Conservation (phyloP, 192 early-diverging fungal species). For the Backusella tarrabulga region DNA sequence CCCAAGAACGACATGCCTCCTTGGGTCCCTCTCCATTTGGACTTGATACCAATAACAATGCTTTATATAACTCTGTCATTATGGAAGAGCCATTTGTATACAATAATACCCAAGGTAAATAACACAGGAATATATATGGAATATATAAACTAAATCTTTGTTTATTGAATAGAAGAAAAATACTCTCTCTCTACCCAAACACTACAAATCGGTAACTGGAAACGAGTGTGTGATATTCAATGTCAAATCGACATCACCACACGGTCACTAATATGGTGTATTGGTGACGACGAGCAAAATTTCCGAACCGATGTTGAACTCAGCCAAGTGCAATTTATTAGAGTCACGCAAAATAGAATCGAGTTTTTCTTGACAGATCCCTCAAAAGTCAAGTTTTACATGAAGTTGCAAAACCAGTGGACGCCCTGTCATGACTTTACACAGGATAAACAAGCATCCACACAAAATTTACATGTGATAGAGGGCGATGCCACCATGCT, state of each 20-base stretch:
- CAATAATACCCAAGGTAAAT: neutral
- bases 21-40: conserved; percentile 6
- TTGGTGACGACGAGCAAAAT: conserved; percentile 49
- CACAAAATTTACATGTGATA: conserved; percentile 42
- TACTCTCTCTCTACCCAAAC: conserved; percentile 48
- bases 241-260: conserved; percentile 49
- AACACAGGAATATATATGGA: neutral
- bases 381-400: conserved; percentile 47
- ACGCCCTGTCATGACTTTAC: conserved; percentile 63
- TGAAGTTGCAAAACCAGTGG: conserved; percentile 44
- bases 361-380: conserved; percentile 16
- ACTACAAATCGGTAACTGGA: conserved; percentile 62
- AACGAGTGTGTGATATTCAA: conserved; percentile 55
- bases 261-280: conserved; percentile 55
- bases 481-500: conserved; percentile 34
- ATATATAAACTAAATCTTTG: neutral
- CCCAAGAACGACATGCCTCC: conserved; percentile 8
- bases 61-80: neutral
- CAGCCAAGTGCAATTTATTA: conserved; percentile 42
- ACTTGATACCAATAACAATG: neutral
- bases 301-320: conserved; percentile 59
- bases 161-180: neutral
- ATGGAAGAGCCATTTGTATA: conserved; percentile 1
- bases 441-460: conserved; percentile 57
- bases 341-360: conserved; percentile 35